Evolutionary conservation across 2,329 filamentous ascomycete species (phyloP).

Genomic region (Colletotrichum paranaense): DNA sequence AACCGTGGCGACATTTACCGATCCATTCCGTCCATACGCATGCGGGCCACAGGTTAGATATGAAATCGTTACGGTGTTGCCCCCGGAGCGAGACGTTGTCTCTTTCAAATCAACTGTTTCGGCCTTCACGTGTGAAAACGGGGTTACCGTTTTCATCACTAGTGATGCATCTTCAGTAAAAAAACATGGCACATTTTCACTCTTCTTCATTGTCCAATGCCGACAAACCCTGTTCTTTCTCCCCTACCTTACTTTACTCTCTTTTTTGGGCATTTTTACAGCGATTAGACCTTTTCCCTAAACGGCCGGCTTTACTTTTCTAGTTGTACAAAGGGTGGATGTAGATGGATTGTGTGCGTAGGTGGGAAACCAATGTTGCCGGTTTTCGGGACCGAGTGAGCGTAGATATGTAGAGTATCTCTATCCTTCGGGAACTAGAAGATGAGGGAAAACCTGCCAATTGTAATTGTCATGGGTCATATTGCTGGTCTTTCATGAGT

Average conservation of each 20-base stretch:
- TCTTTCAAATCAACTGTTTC: neutral
- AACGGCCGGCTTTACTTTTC: neutral
- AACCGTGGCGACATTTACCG: neutral
- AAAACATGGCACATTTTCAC: neutral
- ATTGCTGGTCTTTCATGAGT: neutral
- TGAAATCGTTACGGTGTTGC: neutral
- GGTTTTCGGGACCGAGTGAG: neutral
- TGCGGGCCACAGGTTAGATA: neutral
- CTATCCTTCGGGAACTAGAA: neutral
- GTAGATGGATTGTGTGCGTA: neutral
- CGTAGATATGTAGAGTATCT: conserved; percentile 3
- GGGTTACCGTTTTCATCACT: neutral
- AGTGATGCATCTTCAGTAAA: neutral
- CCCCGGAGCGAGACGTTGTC: conserved; percentile 20
- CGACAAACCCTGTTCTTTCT: neutral
- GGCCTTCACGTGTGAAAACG: neutral
- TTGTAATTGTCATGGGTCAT: conserved; percentile 12
- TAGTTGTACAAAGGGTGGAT: conserved; percentile 11
- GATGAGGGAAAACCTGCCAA: neutral
- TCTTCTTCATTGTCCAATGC: neutral
- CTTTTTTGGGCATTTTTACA: neutral
- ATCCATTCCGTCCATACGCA: conserved; percentile 4
- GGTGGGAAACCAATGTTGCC: neutral
- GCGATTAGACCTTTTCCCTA: neutral
- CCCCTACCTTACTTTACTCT: neutral